Conservation (phyloP, 2,329 filamentous ascomycete genomes). For the Stagonosporopsis chrysanthemi region DNA sequence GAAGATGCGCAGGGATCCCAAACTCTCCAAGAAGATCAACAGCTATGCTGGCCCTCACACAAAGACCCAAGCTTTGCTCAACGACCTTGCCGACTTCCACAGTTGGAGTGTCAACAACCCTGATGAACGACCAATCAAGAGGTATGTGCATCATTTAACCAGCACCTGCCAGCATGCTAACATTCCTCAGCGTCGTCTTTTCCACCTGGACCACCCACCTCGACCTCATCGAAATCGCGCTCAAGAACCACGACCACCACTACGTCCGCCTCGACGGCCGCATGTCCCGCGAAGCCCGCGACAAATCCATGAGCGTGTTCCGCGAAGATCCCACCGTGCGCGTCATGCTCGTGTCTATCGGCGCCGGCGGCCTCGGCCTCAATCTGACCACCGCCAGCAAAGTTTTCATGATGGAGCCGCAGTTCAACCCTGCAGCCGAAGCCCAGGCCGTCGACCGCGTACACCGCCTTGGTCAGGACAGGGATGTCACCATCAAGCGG, state of each 20-base stretch:
- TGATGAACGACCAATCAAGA: slow-evolving; percentile 80
- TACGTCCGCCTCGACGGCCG: slow-evolving; percentile 88
- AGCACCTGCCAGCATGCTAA: neutral
- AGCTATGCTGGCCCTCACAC: slow-evolving; percentile 87
- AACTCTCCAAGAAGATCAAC: slow-evolving; percentile 66
- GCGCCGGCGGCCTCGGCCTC: slow-evolving; percentile 87
- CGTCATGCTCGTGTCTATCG: slow-evolving; percentile 90
- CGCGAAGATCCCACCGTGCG: slow-evolving; percentile 73
- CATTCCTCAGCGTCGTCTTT: slow-evolving; percentile 74
- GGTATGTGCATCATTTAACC: slow-evolving; percentile 28
- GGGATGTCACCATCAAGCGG: slow-evolving; percentile 84
- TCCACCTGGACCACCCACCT: slow-evolving; percentile 96
- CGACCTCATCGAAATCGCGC: slow-evolving; percentile 86
- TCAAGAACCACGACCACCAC: slow-evolving; percentile 70
- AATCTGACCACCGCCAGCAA: slow-evolving; percentile 86
- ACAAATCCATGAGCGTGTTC: slow-evolving; percentile 78
- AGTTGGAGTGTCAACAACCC: slow-evolving; percentile 67
- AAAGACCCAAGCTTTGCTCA: slow-evolving; percentile 83
- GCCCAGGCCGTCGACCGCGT: slow-evolving; percentile 94
- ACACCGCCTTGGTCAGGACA: slow-evolving; percentile 70
- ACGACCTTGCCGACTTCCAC: slow-evolving; percentile 73
- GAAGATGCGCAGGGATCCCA: slow-evolving; percentile 61
- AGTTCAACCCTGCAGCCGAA: slow-evolving; percentile 95
- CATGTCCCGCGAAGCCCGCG: slow-evolving; percentile 79
- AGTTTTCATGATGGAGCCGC: slow-evolving; percentile 97